Evolutionary conservation across 1,139 yeast genomes (phyloP), one percentile per base, ranked within the genome.

Genomic region (Wickerhamomyces sp.): DNA sequence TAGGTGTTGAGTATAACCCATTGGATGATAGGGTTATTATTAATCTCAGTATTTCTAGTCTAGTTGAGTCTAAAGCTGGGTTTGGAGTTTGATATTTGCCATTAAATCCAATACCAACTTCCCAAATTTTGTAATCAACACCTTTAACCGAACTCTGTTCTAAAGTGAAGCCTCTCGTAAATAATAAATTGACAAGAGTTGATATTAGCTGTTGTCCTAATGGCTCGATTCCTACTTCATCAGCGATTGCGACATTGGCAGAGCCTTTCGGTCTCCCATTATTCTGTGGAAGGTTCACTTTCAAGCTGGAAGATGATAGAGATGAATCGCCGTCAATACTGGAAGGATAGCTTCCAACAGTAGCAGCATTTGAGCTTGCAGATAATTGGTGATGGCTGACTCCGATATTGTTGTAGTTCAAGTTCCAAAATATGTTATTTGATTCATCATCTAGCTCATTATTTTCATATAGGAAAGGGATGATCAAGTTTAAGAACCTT

Each of bases 391-490:
- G 15, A 7, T 34, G 14, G 18, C 21, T 32, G 2, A 32, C 26
- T 33, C 39, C 51, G 20, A 38, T 47, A 43, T 44, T 35, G 25
- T 51, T 44, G 24, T 40, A 49, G 26, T 40, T 48, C n/a, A 54
- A 41, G 18, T 67, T 63, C 83, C 82, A 76, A 46, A 75, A 74
- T 9, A 73, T 47, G 22, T 59, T 54, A 28, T 59, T 54, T 41
- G 65, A 67, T 46, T 65, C 61, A 6, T 49, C 50, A 3, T 47
- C 49, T 41, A 69, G 63, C 16, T 63, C 66, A 1, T 24, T 29
- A 19, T 64, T 53, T 54, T 81, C 96, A 52, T 74, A 85, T 12
- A 84, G 54, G 42, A 78, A 74, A 0, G 97, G 97, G 15, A 86
- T 47, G 3, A 86, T 41, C 41, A 79, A 73, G 1, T 89, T 78